Conservation (phyloP, 768 basidiomycete species). For the Dentipellis fragilis region DNA sequence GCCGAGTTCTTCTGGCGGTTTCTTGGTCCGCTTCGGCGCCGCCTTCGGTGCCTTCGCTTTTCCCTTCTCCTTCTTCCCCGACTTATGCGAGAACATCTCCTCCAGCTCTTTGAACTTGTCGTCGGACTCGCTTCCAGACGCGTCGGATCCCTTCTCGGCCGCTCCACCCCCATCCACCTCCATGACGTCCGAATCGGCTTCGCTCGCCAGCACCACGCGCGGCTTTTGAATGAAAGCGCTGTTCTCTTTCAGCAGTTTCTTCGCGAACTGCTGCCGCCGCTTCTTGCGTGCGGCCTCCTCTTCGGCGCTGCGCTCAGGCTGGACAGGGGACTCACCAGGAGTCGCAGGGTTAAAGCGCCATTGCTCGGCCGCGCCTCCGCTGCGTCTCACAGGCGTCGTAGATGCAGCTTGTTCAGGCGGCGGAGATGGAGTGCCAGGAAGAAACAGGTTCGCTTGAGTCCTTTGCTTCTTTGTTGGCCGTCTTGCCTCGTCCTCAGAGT, state of each 20-base stretch:
- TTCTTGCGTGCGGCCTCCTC: neutral
- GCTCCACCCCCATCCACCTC: neutral
- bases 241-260: slow-evolving; percentile 7
- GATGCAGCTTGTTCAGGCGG: neutral
- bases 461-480: slow-evolving; percentile 8
- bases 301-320: slow-evolving; percentile 1
- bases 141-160: neutral
- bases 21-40: slow-evolving; percentile 15
- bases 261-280: slow-evolving; percentile 7
- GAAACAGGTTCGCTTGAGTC: neutral
- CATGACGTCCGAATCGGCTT: neutral
- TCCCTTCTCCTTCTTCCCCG: slow-evolving; percentile 22
- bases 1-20: slow-evolving; percentile 39
- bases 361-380: neutral
- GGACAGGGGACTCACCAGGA: slow-evolving; percentile 3
- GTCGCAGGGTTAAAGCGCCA: slow-evolving; percentile 10
- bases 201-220: neutral
- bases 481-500: slow-evolving; percentile 9
- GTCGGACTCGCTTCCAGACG: slow-evolving; percentile 20
- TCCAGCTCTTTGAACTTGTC: slow-evolving; percentile 39
- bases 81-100: slow-evolving; percentile 32
- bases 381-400: neutral
- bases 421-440: neutral
- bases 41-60: slow-evolving; percentile 17
- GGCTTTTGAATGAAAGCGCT: neutral